Percentiles rank a stretch among this genome's conserved stretches.
Conservation (phyloP, 2,329 filamentous ascomycete genomes). For the Exophiala viscosa region DNA sequence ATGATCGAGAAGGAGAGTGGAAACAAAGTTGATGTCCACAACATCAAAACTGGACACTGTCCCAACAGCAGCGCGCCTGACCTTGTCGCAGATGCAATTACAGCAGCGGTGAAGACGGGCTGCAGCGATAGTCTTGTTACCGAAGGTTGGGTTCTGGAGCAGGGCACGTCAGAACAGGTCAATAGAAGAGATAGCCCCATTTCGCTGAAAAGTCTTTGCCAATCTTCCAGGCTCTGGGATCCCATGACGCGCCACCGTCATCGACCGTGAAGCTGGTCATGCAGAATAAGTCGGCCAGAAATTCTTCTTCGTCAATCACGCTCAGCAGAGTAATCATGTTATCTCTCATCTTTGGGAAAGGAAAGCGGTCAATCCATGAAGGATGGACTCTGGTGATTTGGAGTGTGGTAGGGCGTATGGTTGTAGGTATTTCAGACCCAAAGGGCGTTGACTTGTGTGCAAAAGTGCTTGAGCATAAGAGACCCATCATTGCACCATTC, state of each 20-base stretch:
- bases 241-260: constrained; percentile 31
- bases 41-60: constrained; percentile 31
- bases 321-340: constrained; percentile 33
- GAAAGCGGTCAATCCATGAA: constrained; percentile 42
- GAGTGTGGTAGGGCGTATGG: constrained; percentile 35
- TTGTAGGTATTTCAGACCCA: constrained; percentile 22
- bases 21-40: constrained; percentile 34
- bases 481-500: constrained; percentile 33
- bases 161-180: not conserved
- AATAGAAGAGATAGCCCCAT: constrained; percentile 37
- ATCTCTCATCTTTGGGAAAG: constrained; percentile 41
- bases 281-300: constrained; percentile 35
- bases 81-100: constrained; percentile 21
- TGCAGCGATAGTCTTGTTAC: not conserved
- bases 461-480: constrained; percentile 30
- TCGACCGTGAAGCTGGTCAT: constrained; percentile 35
- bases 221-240: constrained; percentile 36
- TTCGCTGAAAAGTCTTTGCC: constrained; percentile 34
- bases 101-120: constrained; percentile 4
- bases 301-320: constrained; percentile 37
- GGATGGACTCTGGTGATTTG: constrained; percentile 36
- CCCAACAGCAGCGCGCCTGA: constrained; percentile 29
- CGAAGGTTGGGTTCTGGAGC: not conserved
- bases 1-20: constrained; percentile 32
- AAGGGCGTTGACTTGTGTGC: constrained; percentile 29